Percentiles rank a stretch among this genome's conserved stretches.
These are phyloP conservation scores for Ascobolus immersus DNA, from an alignment of 495 filamentous ascomycete genomes.

Conservation along the genomic window DNA sequence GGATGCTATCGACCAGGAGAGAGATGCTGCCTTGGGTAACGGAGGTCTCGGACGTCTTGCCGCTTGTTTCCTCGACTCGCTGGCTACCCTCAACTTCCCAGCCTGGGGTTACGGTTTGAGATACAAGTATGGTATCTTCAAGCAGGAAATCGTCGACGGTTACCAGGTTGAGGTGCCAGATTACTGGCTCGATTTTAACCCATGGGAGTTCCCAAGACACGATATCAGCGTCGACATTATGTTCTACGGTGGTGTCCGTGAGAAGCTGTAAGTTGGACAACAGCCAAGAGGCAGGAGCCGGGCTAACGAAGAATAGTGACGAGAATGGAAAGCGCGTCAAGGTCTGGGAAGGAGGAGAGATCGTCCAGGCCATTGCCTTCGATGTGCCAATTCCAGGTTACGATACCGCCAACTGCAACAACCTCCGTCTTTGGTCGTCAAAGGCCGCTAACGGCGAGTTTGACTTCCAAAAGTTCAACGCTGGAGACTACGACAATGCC, in stretches of 20 bases:
- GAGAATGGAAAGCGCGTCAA: slow-evolving; percentile 44
- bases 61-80: slow-evolving; percentile 86
- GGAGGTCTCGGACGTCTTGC: slow-evolving; percentile 85
- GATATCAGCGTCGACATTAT: slow-evolving; percentile 89
- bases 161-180: slow-evolving; percentile 95
- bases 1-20: slow-evolving; percentile 82
- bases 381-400: slow-evolving; percentile 90
- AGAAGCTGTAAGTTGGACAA: slow-evolving; percentile 29
- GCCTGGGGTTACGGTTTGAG: slow-evolving; percentile 93
- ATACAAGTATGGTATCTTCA: slow-evolving; percentile 96
- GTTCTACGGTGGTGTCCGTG: slow-evolving; percentile 69
- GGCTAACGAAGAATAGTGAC: slow-evolving; percentile 24
- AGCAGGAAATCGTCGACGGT: slow-evolving; percentile 92
- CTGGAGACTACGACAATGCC: slow-evolving; percentile 87
- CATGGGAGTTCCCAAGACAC: slow-evolving; percentile 92
- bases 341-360: slow-evolving; percentile 79
- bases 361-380: slow-evolving; percentile 76
- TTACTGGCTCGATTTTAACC: slow-evolving; percentile 98
- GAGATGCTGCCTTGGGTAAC: slow-evolving; percentile 89
- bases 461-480: slow-evolving; percentile 99
- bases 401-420: slow-evolving; percentile 74
- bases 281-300: no score
- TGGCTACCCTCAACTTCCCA: slow-evolving; percentile 80
- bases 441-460: slow-evolving; percentile 94
- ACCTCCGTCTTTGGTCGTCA: slow-evolving; percentile 86